phyloP scores from a whole-genome alignment of 345 rosid genomes.

The Dovyalis caffra region DNA sequence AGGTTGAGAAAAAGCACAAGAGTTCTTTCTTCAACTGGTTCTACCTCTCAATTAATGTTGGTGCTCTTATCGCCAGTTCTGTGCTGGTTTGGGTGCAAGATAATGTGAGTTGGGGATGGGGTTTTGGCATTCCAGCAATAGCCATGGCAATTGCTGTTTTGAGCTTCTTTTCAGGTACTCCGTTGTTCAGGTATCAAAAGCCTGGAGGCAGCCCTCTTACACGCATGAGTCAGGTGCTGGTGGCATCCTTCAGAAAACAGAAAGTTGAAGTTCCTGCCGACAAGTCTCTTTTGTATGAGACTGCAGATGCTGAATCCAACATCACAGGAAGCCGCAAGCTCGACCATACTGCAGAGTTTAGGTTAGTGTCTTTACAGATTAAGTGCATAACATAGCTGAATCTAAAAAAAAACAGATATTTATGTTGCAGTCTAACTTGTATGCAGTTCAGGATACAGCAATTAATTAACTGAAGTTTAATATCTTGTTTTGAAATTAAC shows the following conservation, averaged over 20 bases:
- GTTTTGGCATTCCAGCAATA: slow-evolving; percentile 53
- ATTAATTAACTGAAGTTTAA: too few relatives aligned
- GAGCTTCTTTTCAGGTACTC: slow-evolving; percentile 48
- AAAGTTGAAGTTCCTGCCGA: slow-evolving; percentile 29
- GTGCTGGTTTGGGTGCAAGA: slow-evolving; percentile 55
- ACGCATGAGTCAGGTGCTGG: slow-evolving; percentile 43
- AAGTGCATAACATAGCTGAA: background rate
- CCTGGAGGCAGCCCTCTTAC: slow-evolving; percentile 57
- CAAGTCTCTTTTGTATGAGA: slow-evolving; percentile 33
- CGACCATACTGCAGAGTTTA: slow-evolving; percentile 35
- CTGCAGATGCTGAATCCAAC: slow-evolving; percentile 29
- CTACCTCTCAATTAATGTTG: slow-evolving; percentile 46
- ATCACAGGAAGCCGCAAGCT: slow-evolving; percentile 48
- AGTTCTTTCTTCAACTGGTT: slow-evolving; percentile 62
- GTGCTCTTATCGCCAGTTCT: slow-evolving; percentile 46
- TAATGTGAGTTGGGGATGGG: slow-evolving; percentile 56
- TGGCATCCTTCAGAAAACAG: slow-evolving; percentile 38
- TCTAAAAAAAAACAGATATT: too few relatives aligned
- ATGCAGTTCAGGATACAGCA: background rate
- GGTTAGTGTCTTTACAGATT: slow-evolving; percentile 13
- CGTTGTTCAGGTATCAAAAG: slow-evolving; percentile 45
- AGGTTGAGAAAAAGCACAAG: slow-evolving; percentile 41
- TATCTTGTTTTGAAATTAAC: background rate
- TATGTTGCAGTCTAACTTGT: background rate
- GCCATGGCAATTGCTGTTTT: slow-evolving; percentile 49